Base-by-base conservation (phyloP, 495 filamentous ascomycete genomes). In the Baudoinia panamericana region DNA sequence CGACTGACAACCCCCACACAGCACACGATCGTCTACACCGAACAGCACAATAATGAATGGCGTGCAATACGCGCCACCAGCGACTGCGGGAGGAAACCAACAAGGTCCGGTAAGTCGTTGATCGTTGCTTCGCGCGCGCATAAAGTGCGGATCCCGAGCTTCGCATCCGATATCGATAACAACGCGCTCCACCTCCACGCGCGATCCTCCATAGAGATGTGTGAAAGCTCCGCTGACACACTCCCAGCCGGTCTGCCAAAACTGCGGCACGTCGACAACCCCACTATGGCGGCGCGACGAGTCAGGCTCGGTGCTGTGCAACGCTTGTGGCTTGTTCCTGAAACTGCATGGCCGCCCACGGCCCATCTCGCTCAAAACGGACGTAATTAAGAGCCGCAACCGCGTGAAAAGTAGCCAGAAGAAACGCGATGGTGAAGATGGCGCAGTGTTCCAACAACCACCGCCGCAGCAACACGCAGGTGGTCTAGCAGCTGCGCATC, bases 351-450 rank as follows among this genome's bases (percentile, higher is more conserved):
- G 84, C 45, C 76, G 85, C 16, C 76, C 92, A 47, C 78, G 90
- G 37, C 92, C 92, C 54, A 93, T 93, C 62, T 87, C 80, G 49
- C 72, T 99, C 51, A 99, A 99, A 66, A 99, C 92, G 30, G 92
- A 99, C 67, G 86, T 96, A 45, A 99, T 99, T 65, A 99, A 99
- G 65, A 94, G 87, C 66, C 86, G 90, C 52, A 99, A 99, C 59
- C 77, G 90, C 39, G 87, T 96, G 35, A 96, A 96, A 68, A 90
- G 85, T 31, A 4, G 5, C 15, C 79, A 84, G 65, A 88, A 86
- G 62, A 96, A 94, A 75, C 87, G 88, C 54, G 68, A 22, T 66
- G 38, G 32, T 30, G 26, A n/a, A 15, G 46, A 45, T 33, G 31
- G 32, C 1, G 16, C 35, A 26, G 16, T 9, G 7, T 11, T 17